phyloP scores from a whole-genome alignment of 2,329 filamentous ascomycete genomes.

The Lachnellula hyalina region DNA sequence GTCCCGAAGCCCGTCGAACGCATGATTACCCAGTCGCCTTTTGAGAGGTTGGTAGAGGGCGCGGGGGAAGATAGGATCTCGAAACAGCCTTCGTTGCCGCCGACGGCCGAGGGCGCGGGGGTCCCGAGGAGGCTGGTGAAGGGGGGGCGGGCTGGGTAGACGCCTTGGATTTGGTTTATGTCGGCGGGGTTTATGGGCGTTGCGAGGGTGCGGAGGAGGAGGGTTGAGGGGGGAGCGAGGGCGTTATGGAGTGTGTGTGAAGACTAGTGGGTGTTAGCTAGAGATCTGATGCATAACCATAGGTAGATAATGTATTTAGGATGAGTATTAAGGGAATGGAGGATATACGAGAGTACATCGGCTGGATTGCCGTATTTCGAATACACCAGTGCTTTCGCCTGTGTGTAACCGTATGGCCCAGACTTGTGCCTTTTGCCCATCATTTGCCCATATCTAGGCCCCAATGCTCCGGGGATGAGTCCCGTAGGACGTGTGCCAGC shows the following conservation, averaged over 20 bases:
- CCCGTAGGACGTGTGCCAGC: conserved; percentile 4
- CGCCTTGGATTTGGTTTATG: conserved; percentile 96
- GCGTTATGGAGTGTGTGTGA: conserved; percentile 72
- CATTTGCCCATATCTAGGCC: conserved; percentile 6
- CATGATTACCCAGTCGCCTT: conserved; percentile 93
- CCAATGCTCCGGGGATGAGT: conserved; percentile 15
- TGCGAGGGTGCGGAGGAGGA: conserved; percentile 83
- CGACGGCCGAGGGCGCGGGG: conserved; percentile 66
- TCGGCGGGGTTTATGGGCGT: conserved; percentile 95
- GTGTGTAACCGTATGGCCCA: conserved; percentile 70
- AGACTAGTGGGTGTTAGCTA: conserved; percentile 40
- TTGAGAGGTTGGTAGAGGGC: conserved; percentile 44
- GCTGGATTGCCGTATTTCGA: conserved; percentile 68
- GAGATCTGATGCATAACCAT: not conserved
- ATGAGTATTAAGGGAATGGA: not conserved
- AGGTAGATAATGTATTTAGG: not conserved
- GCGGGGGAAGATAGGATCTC: conserved; percentile 72
- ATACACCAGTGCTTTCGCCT: conserved; percentile 77
- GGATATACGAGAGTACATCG: conserved; percentile 57
- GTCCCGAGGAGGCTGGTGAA: conserved; percentile 77
- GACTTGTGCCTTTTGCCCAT: conserved; percentile 41
- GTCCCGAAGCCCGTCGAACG: conserved; percentile 79
- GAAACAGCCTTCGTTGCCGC: conserved; percentile 89
- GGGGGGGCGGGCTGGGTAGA: conserved; percentile 79
- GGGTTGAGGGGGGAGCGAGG: conserved; percentile 59